Percentiles rank a stretch among this genome's conserved stretches.
phyloP scores from a whole-genome alignment of 495 filamentous ascomycete genomes.

The Annulohypoxylon nitens region DNA sequence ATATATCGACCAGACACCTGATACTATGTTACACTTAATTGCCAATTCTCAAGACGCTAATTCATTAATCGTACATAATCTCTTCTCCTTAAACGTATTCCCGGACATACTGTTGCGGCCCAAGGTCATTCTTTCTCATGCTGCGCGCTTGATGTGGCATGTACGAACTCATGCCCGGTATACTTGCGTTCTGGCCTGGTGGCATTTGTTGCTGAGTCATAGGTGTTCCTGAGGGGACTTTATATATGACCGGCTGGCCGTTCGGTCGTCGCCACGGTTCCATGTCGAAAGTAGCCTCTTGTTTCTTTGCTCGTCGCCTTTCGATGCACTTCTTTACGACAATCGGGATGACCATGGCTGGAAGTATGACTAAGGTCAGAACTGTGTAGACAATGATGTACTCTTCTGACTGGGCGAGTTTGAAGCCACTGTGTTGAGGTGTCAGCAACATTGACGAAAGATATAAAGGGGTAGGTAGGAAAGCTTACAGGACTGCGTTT shows the following conservation, averaged over 20 bases:
- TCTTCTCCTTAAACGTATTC: slow-evolving; percentile 31
- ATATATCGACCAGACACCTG: background rate
- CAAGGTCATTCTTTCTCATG: slow-evolving; percentile 16
- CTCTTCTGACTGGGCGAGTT: slow-evolving; percentile 52
- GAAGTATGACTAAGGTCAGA: slow-evolving; percentile 48
- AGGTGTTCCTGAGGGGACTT: background rate
- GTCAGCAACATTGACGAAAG: slow-evolving; percentile 2
- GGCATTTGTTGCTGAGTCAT: slow-evolving; percentile 10
- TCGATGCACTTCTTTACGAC: slow-evolving; percentile 38
- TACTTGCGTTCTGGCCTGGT: slow-evolving; percentile 34
- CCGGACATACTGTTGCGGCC: slow-evolving; percentile 22
- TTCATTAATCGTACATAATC: slow-evolving; percentile 1
- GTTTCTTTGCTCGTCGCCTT: slow-evolving; percentile 36
- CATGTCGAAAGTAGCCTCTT: slow-evolving; percentile 40
- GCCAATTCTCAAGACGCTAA: slow-evolving; percentile 15
- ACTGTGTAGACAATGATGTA: slow-evolving; percentile 55
- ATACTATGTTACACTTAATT: background rate
- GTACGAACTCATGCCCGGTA: slow-evolving; percentile 30
- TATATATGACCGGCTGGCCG: slow-evolving; percentile 1
- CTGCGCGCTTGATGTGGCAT: slow-evolving; percentile 28
- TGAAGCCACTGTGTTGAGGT: slow-evolving; percentile 52
- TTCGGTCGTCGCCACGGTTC: slow-evolving; percentile 46
- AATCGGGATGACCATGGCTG: slow-evolving; percentile 47
- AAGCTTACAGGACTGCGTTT: slow-evolving; percentile 63
- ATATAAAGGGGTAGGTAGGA: background rate